Percentiles rank a stretch among this genome's conserved stretches.
phyloP scores from a whole-genome alignment of 192 early-diverging fungal genomes.

The Linderina pennispora region DNA sequence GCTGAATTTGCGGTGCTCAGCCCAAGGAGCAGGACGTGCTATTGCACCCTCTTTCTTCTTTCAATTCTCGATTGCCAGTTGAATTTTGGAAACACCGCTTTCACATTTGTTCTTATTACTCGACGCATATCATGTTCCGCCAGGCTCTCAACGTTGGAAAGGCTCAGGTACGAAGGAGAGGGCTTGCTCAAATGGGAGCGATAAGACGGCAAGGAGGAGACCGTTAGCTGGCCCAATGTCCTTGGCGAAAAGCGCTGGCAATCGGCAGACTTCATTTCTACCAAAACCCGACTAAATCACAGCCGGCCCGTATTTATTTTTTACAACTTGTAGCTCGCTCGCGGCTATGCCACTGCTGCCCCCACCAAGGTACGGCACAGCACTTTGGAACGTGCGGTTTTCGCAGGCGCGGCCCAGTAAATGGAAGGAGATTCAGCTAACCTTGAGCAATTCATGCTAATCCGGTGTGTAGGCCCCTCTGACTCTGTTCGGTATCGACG shows the following conservation, averaged over 20 bases:
- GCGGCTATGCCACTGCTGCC: constrained; percentile 53
- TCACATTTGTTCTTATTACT: not conserved
- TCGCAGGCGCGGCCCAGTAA: not conserved
- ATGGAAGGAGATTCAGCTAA: too few species aligned
- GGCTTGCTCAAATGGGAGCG: not conserved
- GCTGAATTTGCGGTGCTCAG: not conserved
- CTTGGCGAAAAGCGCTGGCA: too few species aligned
- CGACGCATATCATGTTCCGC: constrained; percentile 27
- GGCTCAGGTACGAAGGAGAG: constrained; percentile 33
- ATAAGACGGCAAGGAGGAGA: too few species aligned
- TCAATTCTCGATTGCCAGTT: not conserved
- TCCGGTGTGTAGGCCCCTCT: too few species aligned
- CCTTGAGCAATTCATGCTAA: too few species aligned
- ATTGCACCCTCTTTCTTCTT: not conserved
- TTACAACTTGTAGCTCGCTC: constrained; percentile 54
- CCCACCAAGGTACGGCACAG: constrained; percentile 50
- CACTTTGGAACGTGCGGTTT: not conserved
- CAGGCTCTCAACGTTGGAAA: constrained; percentile 37
- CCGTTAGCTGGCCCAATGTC: too few species aligned
- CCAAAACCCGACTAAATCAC: too few species aligned
- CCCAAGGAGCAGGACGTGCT: not conserved
- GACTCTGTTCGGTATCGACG: constrained; percentile 87
- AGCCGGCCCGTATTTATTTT: too few species aligned
- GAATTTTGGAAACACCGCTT: too few species aligned
- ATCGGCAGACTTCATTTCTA: too few species aligned